Conservation (phyloP, 345 rosid species). For the Turritis glabra region DNA sequence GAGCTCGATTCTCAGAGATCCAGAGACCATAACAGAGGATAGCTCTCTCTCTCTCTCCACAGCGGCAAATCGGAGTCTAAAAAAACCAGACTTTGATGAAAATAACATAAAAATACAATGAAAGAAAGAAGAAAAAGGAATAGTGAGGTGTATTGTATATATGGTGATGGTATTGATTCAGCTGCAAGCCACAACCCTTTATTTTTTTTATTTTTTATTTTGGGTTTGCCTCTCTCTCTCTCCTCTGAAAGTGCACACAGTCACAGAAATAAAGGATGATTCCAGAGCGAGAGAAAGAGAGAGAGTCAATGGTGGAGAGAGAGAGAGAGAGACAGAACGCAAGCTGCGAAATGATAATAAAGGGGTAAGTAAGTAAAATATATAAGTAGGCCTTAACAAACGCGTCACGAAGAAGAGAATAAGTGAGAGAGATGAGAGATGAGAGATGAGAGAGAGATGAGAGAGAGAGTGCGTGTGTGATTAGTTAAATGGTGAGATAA, state of each 20-base stretch:
- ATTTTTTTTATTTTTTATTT: neutral
- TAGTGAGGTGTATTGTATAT: slow-evolving; percentile 21
- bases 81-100: slow-evolving; percentile 14
- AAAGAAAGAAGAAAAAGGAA: slow-evolving; percentile 4
- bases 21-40: slow-evolving; percentile 35
- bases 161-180: slow-evolving; percentile 38
- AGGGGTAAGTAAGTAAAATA: neutral
- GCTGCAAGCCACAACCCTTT: slow-evolving; percentile 43
- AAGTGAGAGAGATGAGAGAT: slow-evolving; percentile 24
- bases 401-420: slow-evolving; percentile 46
- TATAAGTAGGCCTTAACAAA: slow-evolving; percentile 28
- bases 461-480: slow-evolving; percentile 6
- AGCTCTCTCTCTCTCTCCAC: slow-evolving; percentile 1
- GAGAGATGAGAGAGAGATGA: slow-evolving; percentile 22
- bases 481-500: slow-evolving; percentile 36
- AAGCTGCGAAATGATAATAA: slow-evolving; percentile 36
- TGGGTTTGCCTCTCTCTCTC: slow-evolving; percentile 1
- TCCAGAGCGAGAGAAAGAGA: slow-evolving; percentile 28
- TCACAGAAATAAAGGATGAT: slow-evolving; percentile 42
- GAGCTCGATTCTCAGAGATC: slow-evolving; percentile 43
- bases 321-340: slow-evolving; percentile 25
- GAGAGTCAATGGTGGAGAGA: slow-evolving; percentile 27
- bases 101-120: neutral
- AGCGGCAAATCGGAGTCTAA: slow-evolving; percentile 13
- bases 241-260: slow-evolving; percentile 34